These are phyloP conservation scores for Penicillium cinerascens DNA, from an alignment of 495 filamentous ascomycete species.

Conservation along the genomic window DNA sequence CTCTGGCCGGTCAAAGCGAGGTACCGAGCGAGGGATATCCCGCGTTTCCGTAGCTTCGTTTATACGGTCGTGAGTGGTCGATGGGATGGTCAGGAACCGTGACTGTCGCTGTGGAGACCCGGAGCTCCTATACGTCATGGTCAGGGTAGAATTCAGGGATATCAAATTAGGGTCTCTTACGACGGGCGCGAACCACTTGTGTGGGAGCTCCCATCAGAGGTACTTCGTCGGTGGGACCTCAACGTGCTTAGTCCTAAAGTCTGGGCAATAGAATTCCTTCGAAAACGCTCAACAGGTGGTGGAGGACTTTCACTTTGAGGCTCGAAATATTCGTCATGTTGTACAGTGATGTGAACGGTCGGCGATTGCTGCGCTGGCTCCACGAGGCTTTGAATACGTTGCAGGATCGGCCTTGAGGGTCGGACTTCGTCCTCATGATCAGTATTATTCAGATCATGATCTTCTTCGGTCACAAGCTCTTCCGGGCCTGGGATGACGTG, in stretches of 20 bases:
- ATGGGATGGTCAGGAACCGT: slow-evolving; percentile 26
- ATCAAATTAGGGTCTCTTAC: slow-evolving; percentile 7
- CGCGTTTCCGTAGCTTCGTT: slow-evolving; percentile 19
- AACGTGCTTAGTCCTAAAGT: slow-evolving; percentile 10
- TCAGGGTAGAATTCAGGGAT: neutral
- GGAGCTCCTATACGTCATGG: slow-evolving; percentile 6
- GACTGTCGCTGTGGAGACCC: slow-evolving; percentile 20
- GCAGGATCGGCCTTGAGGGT: slow-evolving; percentile 20
- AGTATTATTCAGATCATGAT: neutral
- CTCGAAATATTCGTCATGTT: slow-evolving; percentile 25
- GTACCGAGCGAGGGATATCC: slow-evolving; percentile 29
- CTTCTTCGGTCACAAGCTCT: slow-evolving; percentile 2
- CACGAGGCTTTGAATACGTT: slow-evolving; percentile 27
- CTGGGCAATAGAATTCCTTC: slow-evolving; percentile 6
- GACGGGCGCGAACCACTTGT: slow-evolving; percentile 17
- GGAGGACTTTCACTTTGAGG: slow-evolving; percentile 20
- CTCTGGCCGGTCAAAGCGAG: slow-evolving; percentile 40
- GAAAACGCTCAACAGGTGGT: slow-evolving; percentile 7
- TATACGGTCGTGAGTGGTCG: slow-evolving; percentile 22
- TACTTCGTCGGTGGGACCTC: slow-evolving; percentile 12
- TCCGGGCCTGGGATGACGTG: slow-evolving; percentile 9
- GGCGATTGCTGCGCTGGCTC: slow-evolving; percentile 20
- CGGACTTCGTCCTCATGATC: slow-evolving; percentile 6
- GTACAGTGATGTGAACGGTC: slow-evolving; percentile 34
- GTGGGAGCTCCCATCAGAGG: slow-evolving; percentile 19